A percentile compares a stretch with the other conserved stretches of the same genome.
phyloP scores from a whole-genome alignment of 73 alveolate genomes.

The Breviolum minutum region DNA sequence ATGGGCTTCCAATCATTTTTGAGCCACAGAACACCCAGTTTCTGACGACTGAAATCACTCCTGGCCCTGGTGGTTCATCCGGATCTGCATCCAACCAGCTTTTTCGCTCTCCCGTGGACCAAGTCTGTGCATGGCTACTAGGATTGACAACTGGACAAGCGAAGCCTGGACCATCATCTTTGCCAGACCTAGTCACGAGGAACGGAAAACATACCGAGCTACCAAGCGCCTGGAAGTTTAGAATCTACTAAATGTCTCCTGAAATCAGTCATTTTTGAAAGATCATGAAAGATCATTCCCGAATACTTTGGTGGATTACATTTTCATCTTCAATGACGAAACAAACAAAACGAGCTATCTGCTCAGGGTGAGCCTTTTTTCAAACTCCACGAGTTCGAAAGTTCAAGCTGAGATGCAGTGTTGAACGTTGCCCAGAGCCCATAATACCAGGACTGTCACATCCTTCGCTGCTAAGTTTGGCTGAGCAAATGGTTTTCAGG shows the following conservation, averaged over 20 bases:
- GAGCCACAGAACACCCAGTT: too few relatives aligned
- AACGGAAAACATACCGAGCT: too few relatives aligned
- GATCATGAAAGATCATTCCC: neutral
- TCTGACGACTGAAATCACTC: neutral
- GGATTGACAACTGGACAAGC: conserved; percentile 17
- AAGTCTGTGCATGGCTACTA: conserved; percentile 35
- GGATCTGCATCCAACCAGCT: conserved; percentile 70
- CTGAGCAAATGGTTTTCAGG: neutral
- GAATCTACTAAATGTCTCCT: too few relatives aligned
- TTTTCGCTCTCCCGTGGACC: conserved; percentile 40
- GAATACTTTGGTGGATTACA: too few relatives aligned
- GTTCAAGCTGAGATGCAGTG: neutral
- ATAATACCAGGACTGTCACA: conserved; percentile 24
- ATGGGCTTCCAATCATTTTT: too few relatives aligned
- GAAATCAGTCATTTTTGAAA: too few relatives aligned
- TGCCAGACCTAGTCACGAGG: neutral
- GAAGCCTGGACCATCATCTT: conserved; percentile 50
- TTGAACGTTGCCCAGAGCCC: conserved; percentile 38
- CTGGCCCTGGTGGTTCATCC: conserved; percentile 76
- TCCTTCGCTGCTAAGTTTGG: neutral
- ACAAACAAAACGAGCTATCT: too few relatives aligned
- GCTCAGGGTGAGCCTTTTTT: neutral
- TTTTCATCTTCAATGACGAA: too few relatives aligned
- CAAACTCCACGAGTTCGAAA: neutral
- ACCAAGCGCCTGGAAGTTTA: too few relatives aligned